Base-by-base conservation (phyloP, 108 stramenopile genomes). In the Pseudonitzschia delicatissima region DNA sequence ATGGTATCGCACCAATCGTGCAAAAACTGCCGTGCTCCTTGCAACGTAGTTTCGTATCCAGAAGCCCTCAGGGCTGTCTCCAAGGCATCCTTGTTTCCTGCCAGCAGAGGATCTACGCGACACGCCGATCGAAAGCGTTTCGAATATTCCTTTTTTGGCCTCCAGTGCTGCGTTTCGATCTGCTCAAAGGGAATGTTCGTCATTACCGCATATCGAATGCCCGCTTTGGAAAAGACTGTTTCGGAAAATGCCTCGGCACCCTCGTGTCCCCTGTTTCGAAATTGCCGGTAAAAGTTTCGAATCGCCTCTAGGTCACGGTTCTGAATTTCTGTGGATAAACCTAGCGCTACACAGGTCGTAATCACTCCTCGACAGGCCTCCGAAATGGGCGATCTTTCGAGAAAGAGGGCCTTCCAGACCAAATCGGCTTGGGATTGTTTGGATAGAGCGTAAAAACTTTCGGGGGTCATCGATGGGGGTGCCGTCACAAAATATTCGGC, bases 181-280 rank as follows among this genome's bases (percentile, higher is more conserved):
- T 77, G 47, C 44, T 91, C 92, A 62, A 96, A 96, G 18, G 96
- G 96, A 71, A 96, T 89, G 73, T 96, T 96, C 2, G 96, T 96
- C 93, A 95, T 95, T 35, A 96, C 78, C 11, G 89, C 87, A 72
- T 95, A 92, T 31, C 67, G 68, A 8, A 96, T 74, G 18, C 92
- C 86, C 4, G 91, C 79, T 18, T 64, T 69, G 6, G 26, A 29
- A 67, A 86, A 92, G 20, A 89, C 79, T 31, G 47, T 0, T 52
- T 87, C 72, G 33, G 61, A 66, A 76, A 88, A 93, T 3, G 34
- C 55, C 27, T 84, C 83, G 33, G 76, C 62, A 17, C 82, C 88
- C 18, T 48, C 71, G 33, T 72, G 25, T n/a, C 83, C 85, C 51
- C 68, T 57, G 9, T 74, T 55, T 9, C 84, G 78, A 67, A 69